phyloP scores from a whole-genome alignment of 495 filamentous ascomycete species.

The Podospora comata region DNA sequence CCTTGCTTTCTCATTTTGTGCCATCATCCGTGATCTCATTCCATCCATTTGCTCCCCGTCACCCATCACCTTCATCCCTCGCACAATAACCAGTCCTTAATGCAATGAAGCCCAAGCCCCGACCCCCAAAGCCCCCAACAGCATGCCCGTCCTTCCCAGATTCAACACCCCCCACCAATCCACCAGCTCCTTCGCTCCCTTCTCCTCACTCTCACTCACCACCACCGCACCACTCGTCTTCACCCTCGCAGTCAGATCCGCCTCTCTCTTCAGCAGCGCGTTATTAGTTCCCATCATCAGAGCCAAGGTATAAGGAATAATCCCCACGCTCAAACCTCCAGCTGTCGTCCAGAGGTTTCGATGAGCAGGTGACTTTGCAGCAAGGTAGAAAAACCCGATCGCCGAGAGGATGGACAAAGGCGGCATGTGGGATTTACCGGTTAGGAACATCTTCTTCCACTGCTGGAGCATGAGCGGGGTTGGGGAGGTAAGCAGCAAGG shows the following conservation, averaged over 20 bases:
- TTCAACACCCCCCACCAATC: slow-evolving; percentile 57
- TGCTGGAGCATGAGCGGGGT: slow-evolving; percentile 49
- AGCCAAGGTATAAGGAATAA: slow-evolving; percentile 50
- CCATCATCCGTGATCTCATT: neutral
- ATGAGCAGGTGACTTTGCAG: slow-evolving; percentile 14
- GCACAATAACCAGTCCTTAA: neutral
- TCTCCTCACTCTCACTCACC: slow-evolving; percentile 13
- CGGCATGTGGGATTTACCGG: slow-evolving; percentile 37
- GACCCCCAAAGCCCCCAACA: slow-evolving; percentile 21
- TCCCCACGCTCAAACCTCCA: slow-evolving; percentile 38
- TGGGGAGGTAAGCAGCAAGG: slow-evolving; percentile 52
- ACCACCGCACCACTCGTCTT: slow-evolving; percentile 9
- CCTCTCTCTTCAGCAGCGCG: slow-evolving; percentile 36
- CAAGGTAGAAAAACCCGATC: slow-evolving; percentile 44
- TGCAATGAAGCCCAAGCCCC: slow-evolving; percentile 3
- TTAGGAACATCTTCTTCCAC: slow-evolving; percentile 41
- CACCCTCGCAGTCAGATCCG: slow-evolving; percentile 29
- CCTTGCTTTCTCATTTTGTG: neutral
- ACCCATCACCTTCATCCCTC: neutral
- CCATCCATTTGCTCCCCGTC: neutral
- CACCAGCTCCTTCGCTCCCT: slow-evolving; percentile 45
- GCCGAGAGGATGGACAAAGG: slow-evolving; percentile 32
- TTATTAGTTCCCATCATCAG: slow-evolving; percentile 46
- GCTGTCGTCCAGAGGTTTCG: slow-evolving; percentile 25
- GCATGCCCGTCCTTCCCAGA: slow-evolving; percentile 42